A percentile compares a stretch with the other conserved stretches of the same genome.
Conservation (phyloP, 2,329 filamentous ascomycete species). For the Nigrospora sphaerica region DNA sequence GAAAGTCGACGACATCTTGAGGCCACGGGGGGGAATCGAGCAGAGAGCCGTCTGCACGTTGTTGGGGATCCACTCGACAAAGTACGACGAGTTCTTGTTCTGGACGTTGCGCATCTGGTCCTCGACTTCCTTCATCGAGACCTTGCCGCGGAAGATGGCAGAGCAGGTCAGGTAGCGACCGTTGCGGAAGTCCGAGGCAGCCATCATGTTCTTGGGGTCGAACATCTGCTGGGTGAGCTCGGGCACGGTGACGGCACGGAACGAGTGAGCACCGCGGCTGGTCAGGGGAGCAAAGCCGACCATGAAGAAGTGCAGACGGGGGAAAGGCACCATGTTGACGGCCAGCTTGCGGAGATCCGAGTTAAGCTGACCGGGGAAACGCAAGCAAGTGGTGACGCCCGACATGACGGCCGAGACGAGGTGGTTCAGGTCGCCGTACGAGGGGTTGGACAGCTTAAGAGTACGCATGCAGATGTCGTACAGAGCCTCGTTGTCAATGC, state of each 20-base stretch:
- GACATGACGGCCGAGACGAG: constrained; percentile 99
- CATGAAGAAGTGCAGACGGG: constrained; percentile 99
- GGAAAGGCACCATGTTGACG: constrained; percentile 99
- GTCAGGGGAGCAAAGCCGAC: constrained; percentile 98
- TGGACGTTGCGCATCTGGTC: constrained; percentile 99
- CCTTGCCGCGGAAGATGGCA: constrained; percentile 99
- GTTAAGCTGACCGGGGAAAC: constrained; percentile 99
- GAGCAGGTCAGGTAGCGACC: constrained; percentile 99
- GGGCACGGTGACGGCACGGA: constrained; percentile 95
- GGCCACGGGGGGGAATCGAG: constrained; percentile 93
- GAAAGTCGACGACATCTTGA: constrained; percentile 99
- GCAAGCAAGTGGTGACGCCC: constrained; percentile 94
- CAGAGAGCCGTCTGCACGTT: constrained; percentile 99
- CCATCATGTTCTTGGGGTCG: constrained; percentile 99
- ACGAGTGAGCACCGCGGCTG: constrained; percentile 83
- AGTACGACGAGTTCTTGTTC: constrained; percentile 99
- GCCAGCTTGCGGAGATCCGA: constrained; percentile 98
- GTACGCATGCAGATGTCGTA: constrained; percentile 99
- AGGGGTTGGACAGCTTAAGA: constrained; percentile 96
- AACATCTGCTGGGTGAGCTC: constrained; percentile 99
- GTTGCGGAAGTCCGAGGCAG: constrained; percentile 98
- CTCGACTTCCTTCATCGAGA: constrained; percentile 99
- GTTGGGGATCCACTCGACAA: constrained; percentile 99
- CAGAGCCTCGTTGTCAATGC: constrained; percentile 99
- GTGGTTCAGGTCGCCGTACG: constrained; percentile 99